A percentile compares a stretch with the other conserved stretches of the same genome.
These are phyloP conservation scores for Pythium brachiatum DNA, from an alignment of 352 stramenopile species.

Conservation along the genomic window DNA sequence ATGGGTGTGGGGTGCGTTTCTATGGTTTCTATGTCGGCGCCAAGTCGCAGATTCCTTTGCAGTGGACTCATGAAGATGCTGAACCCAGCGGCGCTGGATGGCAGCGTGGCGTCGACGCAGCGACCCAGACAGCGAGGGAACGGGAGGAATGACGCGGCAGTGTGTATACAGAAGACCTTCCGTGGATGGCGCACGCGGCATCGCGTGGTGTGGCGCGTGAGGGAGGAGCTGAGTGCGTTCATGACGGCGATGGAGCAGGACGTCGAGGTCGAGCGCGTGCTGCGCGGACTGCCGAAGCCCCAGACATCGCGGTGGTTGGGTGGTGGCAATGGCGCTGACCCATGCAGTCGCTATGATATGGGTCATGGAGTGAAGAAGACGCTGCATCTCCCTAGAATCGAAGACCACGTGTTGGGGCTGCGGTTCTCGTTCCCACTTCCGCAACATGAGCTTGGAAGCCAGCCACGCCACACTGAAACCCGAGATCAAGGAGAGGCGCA, in stretches of 20 bases:
- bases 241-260: conserved; percentile 37
- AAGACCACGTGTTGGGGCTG: conserved; percentile 15
- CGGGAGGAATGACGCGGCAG: neutral
- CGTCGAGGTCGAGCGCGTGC: conserved; percentile 33
- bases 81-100: neutral
- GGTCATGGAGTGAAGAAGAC: neutral
- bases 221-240: conserved; percentile 40
- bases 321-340: neutral
- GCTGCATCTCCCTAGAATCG: conserved; percentile 9
- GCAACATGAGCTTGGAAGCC: neutral
- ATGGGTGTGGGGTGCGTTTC: neutral
- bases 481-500: too few relatives aligned
- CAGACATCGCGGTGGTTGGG: conserved; percentile 26
- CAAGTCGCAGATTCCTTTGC: neutral
- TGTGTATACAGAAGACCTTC: conserved; percentile 36
- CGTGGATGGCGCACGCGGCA: conserved; percentile 51
- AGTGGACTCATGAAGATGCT: neutral
- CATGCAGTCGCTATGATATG: neutral
- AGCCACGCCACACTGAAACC: too few relatives aligned
- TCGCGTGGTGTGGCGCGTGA: conserved; percentile 48
- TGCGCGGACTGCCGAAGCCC: conserved; percentile 22
- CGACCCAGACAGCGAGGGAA: neutral
- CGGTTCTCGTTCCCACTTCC: conserved; percentile 4
- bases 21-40: conserved; percentile 6
- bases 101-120: neutral